Conservation (phyloP, 2,329 filamentous ascomycete genomes). For the Fusarium udum region DNA sequence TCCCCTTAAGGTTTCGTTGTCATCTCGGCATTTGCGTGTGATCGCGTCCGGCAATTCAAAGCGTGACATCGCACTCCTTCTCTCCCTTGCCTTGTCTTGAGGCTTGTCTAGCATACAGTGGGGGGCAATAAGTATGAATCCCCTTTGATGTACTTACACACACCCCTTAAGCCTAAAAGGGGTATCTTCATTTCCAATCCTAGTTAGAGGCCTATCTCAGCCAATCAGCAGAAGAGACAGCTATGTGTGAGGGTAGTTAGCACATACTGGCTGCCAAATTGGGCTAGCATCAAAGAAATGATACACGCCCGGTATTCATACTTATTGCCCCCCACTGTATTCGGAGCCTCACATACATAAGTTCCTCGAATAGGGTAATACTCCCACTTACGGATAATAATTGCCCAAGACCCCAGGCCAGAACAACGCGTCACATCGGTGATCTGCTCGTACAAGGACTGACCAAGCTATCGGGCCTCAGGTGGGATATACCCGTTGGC, state of each 20-base stretch:
- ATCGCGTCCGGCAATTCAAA: constrained; percentile 25
- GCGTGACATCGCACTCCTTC: background rate
- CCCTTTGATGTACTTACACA: too few species aligned
- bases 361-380: background rate
- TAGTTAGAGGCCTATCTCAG: too few species aligned
- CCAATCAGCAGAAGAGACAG: too few species aligned
- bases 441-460: constrained; percentile 4
- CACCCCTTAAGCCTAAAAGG: too few species aligned
- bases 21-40: constrained; percentile 24
- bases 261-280: too few species aligned
- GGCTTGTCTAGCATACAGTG: background rate
- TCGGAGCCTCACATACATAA: constrained; percentile 13
- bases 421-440: constrained; percentile 8
- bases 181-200: too few species aligned
- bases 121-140: too few species aligned
- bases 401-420: background rate
- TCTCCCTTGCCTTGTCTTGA: background rate
- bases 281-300: too few species aligned
- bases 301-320: too few species aligned
- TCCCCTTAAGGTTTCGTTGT: background rate
- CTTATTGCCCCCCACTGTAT: too few species aligned
- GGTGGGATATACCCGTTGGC: constrained; percentile 25
- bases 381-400: background rate
- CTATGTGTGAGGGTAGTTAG: too few species aligned
- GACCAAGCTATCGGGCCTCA: constrained; percentile 6